Base-by-base conservation (phyloP, 2,329 filamentous ascomycete species). In the Cladophialophora immunda region DNA sequence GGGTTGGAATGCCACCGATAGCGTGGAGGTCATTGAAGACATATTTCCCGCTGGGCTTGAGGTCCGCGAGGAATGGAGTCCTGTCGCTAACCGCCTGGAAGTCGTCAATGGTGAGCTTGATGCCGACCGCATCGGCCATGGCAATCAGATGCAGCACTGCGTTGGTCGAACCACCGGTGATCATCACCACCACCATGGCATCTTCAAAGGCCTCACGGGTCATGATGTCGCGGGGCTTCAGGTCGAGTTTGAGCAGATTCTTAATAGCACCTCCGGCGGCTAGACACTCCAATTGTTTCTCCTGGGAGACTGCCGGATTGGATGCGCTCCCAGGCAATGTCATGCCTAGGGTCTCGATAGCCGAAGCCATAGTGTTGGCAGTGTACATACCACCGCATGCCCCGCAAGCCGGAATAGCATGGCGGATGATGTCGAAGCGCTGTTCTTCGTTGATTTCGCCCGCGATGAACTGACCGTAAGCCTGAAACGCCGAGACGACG, bases 401-500 rank as follows among this genome's bases (percentile, higher is more conserved):
- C 73, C 92, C 92, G 73, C 89, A 85, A 41, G 92, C 92, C 27
- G 92, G 92, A 79, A 94, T 97, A 52, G 95, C 94, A 77, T 98
- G 85, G 69, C 93, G 88, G 78, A 97, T 97, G 76, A 98, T 94
- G 80, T 98, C 95, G 79, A 93, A 97, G 60, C 95, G 90, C 81
- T 94, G 86, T 76, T 95, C 90, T 81, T 99, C 95, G 71, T 86
- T 91, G 80, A 98, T 97, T 76, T 97, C 88, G 52, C 94, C 94
- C 13, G 92, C 88, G 74, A 99, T 90, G 82, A 94, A 98, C 78
- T 97, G 92, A 29, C 95, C 95, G 77, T 98, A 98, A 4, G 94
- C 91, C 82, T 99, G 95, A 87, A 99, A 99, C 52, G 95, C 95
- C 58, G 93, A 97, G 67, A 99, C 92, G 61, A 99, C 97, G 78